Evolutionary conservation across 176 grass and related monocot species (phyloP).

Genomic region (Tuctoria greenei): DNA sequence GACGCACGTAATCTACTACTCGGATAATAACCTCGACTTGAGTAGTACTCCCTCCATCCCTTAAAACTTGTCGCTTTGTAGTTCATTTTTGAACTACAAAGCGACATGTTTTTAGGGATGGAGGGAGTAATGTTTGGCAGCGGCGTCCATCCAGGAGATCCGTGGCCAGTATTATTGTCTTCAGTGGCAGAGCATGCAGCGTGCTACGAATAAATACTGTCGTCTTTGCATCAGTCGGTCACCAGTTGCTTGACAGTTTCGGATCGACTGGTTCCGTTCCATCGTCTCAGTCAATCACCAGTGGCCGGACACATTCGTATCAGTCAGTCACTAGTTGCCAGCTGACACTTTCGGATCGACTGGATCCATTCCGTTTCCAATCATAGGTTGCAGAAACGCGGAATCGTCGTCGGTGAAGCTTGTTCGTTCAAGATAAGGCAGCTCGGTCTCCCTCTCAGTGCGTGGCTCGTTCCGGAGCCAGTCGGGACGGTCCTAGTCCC

Average conservation of each 20-base stretch:
- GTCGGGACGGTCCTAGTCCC: too few species aligned
- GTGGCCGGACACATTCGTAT: too few species aligned
- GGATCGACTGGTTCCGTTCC: background rate
- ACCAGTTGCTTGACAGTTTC: background rate
- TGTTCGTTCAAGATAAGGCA: constrained; percentile 43
- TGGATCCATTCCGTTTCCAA: background rate
- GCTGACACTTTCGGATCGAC: background rate
- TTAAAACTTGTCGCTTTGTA: too few species aligned
- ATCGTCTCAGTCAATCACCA: too few species aligned
- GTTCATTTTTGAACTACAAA: too few species aligned
- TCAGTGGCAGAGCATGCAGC: background rate
- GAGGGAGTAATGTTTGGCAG: background rate
- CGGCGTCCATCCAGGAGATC: background rate
- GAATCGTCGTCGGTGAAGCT: constrained; percentile 16
- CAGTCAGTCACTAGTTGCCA: background rate
- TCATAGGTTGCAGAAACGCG: background rate
- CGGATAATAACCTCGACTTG: background rate
- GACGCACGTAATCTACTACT: background rate
- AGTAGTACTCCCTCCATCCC: too few species aligned
- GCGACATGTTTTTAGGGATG: too few species aligned
- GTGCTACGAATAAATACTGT: background rate
- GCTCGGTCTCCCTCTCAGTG: background rate
- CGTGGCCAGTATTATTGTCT: background rate
- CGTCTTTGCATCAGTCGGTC: background rate
- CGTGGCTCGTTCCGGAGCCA: too few species aligned